phyloP scores from a whole-genome alignment of 768 basidiomycete genomes.

The Daedaleopsis sinensis region DNA sequence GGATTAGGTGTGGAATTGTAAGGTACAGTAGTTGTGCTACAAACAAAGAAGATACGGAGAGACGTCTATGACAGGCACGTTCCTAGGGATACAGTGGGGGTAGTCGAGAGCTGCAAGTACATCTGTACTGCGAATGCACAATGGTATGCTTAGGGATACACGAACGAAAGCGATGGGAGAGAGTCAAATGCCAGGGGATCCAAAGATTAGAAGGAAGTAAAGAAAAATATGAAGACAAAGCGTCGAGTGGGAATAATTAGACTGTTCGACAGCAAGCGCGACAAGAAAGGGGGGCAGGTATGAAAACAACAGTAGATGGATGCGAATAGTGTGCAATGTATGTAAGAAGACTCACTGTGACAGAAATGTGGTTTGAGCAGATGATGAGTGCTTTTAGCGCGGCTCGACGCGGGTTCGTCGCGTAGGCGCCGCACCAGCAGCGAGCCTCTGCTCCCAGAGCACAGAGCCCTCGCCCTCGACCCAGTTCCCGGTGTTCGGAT shows the following conservation, averaged over 20 bases:
- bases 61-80: conserved; percentile 5
- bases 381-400: conserved; percentile 5
- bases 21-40: conserved; percentile 10
- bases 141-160: conserved; percentile 17
- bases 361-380: conserved; percentile 2
- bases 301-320: conserved; percentile 9
- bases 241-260: conserved; percentile 13
- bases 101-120: conserved; percentile 3
- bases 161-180: conserved; percentile 4
- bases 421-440: conserved; percentile 20
- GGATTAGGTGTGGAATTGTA: not conserved
- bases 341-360: not conserved
- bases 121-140: not conserved
- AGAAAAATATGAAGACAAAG: conserved; percentile 3
- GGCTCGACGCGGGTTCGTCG: conserved; percentile 12
- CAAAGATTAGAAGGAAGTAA: conserved; percentile 6
- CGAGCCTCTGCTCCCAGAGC: conserved; percentile 62
- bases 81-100: conserved; percentile 23
- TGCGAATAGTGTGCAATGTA: conserved; percentile 4
- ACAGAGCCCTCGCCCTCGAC: conserved; percentile 62
- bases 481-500: conserved; percentile 68
- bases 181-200: conserved; percentile 5
- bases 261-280: not conserved
- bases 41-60: not conserved
- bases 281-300: not conserved